Evolutionary conservation across 768 basidiomycete species (phyloP).

Genomic region (Tulasnella sp.): DNA sequence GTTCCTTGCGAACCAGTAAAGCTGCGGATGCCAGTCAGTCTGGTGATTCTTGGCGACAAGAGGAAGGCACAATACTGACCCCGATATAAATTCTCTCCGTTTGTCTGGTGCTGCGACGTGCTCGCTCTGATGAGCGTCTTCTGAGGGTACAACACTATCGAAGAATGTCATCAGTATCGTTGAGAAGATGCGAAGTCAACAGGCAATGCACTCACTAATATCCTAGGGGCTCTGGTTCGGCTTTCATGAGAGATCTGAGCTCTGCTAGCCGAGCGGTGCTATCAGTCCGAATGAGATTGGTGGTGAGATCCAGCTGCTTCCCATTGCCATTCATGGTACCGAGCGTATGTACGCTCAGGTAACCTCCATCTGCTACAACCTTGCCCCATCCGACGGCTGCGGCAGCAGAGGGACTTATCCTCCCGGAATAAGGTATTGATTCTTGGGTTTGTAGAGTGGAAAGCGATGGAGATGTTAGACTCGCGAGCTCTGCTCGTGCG

Average conservation of each 20-base stretch:
- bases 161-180: background rate
- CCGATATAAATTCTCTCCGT: constrained; percentile 66
- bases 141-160: constrained; percentile 29
- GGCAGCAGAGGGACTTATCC: constrained; percentile 7
- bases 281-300: constrained; percentile 16
- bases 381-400: constrained; percentile 8
- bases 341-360: constrained; percentile 13
- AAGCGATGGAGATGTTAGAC: constrained; percentile 1
- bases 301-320: constrained; percentile 12
- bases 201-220: constrained; percentile 17
- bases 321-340: constrained; percentile 3
- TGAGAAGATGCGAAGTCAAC: background rate
- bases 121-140: constrained; percentile 78
- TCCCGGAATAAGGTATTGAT: constrained; percentile 11
- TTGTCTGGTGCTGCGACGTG: constrained; percentile 70
- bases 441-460: constrained; percentile 9
- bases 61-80: background rate
- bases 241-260: constrained; percentile 19
- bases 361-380: constrained; percentile 13
- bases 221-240: constrained; percentile 20
- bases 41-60: background rate
- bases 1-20: constrained; percentile 63
- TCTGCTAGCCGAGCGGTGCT: constrained; percentile 17
- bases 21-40: constrained; percentile 21
- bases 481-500: background rate